Evolutionary conservation across 345 rosid species (phyloP), one percentile per base, ranked within the genome.

Genomic region (Aquilaria malaccensis): DNA sequence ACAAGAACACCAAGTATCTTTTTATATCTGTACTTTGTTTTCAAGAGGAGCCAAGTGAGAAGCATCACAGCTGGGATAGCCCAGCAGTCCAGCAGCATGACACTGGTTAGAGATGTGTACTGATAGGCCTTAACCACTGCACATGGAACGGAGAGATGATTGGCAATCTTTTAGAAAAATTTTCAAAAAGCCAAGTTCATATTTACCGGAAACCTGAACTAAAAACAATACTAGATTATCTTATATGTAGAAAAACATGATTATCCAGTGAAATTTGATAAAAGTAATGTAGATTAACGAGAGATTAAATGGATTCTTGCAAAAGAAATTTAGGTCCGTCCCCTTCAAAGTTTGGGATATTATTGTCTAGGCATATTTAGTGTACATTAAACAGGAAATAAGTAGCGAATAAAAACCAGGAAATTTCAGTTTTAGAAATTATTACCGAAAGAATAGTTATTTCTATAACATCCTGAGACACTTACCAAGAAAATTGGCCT

Each of bases 81-180:
- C 99, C 97, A 94, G 69, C 99, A 94, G 66, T 94, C 97, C 22
- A 94, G 81, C 59, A 94, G 81, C 97, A 88, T 94, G 57, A 94
- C 75, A 58, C 97, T 94, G 33, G 99, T 94, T 45, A 94, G 63
- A 47, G 97, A 81, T 56, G 95, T 86, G 78, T 88, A 74, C 75
- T 94, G 95, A 73, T 79, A 82, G 15, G 99, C 96, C 83, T 94
- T 94, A 74, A 86, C 96, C 79, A 86, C 97, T 90, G 85, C 65
- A 41, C 57, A 67, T 53, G 56, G 22, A 64, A 59, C 22, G 68
- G 50, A 45, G n/a, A 67, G 29, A 13, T 59, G 32, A 64, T 56
- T 56, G 52, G 55, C 61, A 65, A 57, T 30, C 22, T n/a, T 29
- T 65, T 63, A 61, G 55, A 67, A 41, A 10, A 22, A 10, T 49